A percentile compares a stretch with the other conserved stretches of the same genome.
Conservation (phyloP, 148 eudicot species). For the Linanthus parryae region DNA sequence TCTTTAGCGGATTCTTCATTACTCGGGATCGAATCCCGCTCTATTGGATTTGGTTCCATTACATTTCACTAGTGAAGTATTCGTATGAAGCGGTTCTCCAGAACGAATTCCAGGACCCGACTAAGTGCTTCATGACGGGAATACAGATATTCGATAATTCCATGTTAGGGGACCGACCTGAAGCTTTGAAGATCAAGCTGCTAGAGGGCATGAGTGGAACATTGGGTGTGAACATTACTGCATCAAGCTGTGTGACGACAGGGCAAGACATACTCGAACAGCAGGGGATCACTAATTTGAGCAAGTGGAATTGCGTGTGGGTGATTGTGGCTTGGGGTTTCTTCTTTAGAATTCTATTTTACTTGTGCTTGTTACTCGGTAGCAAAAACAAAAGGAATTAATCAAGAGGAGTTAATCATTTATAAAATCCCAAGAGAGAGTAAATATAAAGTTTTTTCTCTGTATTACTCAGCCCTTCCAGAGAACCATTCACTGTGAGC, state of each 20-base stretch:
- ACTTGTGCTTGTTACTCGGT: conserved; percentile 8
- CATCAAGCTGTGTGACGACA: conserved; percentile 4
- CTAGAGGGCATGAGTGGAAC: conserved; percentile 4
- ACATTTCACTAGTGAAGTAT: conserved; percentile 3
- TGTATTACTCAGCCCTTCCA: no score
- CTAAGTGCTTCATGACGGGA: conserved; percentile 8
- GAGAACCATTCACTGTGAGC: no score
- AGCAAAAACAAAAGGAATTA: conserved; percentile 11
- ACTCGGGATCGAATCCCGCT: conserved; percentile 3
- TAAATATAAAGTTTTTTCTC: no score
- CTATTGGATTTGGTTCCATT: conserved; percentile 12
- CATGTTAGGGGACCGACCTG: background rate
- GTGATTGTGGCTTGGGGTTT: conserved; percentile 9
- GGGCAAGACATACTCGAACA: conserved; percentile 4
- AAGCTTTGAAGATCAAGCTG: conserved; percentile 2
- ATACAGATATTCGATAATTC: conserved; percentile 6
- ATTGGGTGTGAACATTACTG: conserved; percentile 8
- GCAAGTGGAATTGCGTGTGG: conserved; percentile 11
- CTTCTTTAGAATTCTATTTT: conserved; percentile 11
- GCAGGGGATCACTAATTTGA: conserved; percentile 7
- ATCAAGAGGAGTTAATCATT: no score
- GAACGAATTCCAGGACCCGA: conserved; percentile 5
- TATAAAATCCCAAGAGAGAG: no score
- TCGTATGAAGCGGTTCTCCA: conserved; percentile 8
- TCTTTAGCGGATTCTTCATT: conserved; percentile 8